Evolutionary conservation across 805 yeast genomes (phyloP).

Genomic region (Yamadazyma sp.): DNA sequence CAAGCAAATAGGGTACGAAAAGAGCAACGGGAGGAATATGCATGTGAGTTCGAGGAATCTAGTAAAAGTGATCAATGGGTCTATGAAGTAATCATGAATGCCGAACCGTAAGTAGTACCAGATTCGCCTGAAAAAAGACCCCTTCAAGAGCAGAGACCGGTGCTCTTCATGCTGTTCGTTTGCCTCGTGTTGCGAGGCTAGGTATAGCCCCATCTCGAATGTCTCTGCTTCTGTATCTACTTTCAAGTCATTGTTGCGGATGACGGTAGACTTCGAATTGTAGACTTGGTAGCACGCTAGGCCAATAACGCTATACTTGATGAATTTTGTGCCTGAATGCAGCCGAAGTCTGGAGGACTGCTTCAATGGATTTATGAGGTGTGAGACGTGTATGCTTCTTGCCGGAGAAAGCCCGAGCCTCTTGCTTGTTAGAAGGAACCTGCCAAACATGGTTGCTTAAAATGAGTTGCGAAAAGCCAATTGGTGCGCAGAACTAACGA

Average conservation of each 20-base stretch:
- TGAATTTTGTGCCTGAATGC: constrained; percentile 1
- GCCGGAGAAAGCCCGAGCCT: neutral
- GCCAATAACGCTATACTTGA: constrained; percentile 11
- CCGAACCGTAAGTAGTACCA: constrained; percentile 43
- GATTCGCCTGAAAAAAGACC: constrained; percentile 27
- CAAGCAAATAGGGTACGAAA: constrained; percentile 63
- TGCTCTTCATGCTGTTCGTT: constrained; percentile 33
- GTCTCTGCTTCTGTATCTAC: constrained; percentile 59
- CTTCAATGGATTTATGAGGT: neutral
- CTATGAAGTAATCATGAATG: constrained; percentile 55
- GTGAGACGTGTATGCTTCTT: neutral
- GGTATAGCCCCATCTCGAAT: constrained; percentile 64
- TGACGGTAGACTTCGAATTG: constrained; percentile 10
- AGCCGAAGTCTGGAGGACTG: neutral
- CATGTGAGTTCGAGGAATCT: constrained; percentile 68
- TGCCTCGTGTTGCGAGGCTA: constrained; percentile 59
- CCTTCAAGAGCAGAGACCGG: constrained; percentile 25
- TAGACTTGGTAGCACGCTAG: constrained; percentile 12
- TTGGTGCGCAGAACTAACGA: no score
- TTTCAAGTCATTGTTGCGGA: constrained; percentile 37
- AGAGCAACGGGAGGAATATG: constrained; percentile 68
- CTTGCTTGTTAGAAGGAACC: neutral
- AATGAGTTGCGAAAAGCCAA: constrained; percentile 1
- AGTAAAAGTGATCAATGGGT: constrained; percentile 66
- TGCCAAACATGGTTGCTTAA: constrained; percentile 5